Evolutionary conservation across 345 rosid genomes (phyloP).

Genomic region (Syzygium grande): DNA sequence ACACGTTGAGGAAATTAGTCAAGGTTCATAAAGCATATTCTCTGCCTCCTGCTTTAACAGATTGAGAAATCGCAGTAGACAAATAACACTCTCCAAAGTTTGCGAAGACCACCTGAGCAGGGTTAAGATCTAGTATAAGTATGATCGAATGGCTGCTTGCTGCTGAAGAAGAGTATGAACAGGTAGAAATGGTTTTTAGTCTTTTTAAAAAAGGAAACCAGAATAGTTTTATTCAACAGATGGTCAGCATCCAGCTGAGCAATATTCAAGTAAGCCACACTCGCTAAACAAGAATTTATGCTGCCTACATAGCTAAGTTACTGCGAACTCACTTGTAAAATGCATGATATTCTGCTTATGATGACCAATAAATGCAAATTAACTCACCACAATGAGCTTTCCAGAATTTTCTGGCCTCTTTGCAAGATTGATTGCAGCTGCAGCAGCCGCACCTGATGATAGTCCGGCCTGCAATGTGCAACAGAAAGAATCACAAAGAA

Average conservation of each 20-base stretch:
- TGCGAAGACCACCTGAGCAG: conserved; percentile 3
- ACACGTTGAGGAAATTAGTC: not conserved
- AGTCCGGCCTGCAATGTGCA: conserved; percentile 28
- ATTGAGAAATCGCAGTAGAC: conserved; percentile 20
- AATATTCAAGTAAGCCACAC: not conserved
- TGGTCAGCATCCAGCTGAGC: not conserved
- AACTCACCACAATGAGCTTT: conserved; percentile 55
- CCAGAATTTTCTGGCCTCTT: conserved; percentile 59
- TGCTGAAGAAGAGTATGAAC: not conserved
- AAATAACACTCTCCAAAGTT: conserved; percentile 30
- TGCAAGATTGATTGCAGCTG: conserved; percentile 49
- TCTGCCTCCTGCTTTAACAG: conserved; percentile 21
- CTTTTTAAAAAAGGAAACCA: not conserved
- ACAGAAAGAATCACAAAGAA: not conserved
- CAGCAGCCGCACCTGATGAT: conserved; percentile 54
- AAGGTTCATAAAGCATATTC: conserved; percentile 11
- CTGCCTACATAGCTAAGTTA: not conserved
- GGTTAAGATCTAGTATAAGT: not conserved
- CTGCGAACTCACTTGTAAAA: not conserved
- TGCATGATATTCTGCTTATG: not conserved
- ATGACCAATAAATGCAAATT: not conserved
- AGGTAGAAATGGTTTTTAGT: not conserved
- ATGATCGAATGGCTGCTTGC: not conserved
- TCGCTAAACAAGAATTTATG: not conserved
- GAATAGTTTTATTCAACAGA: not conserved